phyloP scores from a whole-genome alignment of 2,329 filamentous ascomycete species.

The Fusarium decemcellulare region DNA sequence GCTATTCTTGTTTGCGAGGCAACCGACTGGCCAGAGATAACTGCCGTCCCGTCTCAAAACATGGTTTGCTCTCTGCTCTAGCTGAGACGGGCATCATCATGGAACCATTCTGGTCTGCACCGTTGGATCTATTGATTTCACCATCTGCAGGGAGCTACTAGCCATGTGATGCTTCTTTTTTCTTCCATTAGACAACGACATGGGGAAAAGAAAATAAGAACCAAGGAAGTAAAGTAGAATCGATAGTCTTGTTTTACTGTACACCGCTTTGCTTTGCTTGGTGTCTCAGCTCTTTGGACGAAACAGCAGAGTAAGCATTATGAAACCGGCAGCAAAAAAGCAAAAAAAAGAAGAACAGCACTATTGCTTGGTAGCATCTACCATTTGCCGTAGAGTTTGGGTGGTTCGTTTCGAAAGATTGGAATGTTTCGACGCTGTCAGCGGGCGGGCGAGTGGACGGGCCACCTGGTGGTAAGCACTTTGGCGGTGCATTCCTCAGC shows the following conservation, averaged over 20 bases:
- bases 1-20: neutral
- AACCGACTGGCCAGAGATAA: slow-evolving; percentile 16
- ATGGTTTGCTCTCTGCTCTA: neutral
- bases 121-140: neutral
- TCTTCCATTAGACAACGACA: neutral
- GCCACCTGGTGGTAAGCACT: slow-evolving; percentile 11
- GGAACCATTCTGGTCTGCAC: slow-evolving; percentile 6
- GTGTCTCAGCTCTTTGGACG: no score
- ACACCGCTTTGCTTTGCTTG: no score
- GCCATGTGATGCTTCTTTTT: no score
- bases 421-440: slow-evolving; percentile 1
- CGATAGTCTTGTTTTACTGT: no score
- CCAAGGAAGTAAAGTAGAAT: neutral
- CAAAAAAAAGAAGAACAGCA: no score
- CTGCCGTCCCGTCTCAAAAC: neutral
- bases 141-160: neutral
- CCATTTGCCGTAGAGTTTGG: neutral
- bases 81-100: slow-evolving; percentile 24
- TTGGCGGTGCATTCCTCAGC: slow-evolving; percentile 3
- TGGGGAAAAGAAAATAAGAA: neutral
- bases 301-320: no score
- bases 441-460: slow-evolving; percentile 7
- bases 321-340: no score
- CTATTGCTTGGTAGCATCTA: neutral
- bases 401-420: neutral